These are phyloP conservation scores for Paraconiothyrium brasiliense DNA, from an alignment of 2,329 filamentous ascomycete genomes.

Conservation along the genomic window DNA sequence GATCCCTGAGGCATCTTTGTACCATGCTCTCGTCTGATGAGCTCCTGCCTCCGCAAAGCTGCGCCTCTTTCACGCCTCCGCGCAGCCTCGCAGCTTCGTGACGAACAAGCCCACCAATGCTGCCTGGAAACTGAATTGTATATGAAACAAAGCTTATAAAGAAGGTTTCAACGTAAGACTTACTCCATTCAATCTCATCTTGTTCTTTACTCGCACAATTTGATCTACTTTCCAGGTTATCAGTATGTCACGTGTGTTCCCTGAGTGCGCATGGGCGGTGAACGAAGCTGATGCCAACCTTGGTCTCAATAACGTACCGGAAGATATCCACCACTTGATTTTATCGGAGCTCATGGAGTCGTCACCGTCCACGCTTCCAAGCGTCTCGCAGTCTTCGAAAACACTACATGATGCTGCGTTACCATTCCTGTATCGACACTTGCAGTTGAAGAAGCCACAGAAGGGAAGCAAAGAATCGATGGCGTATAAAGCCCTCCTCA, in stretches of 20 bases:
- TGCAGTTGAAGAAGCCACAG: slow-evolving; percentile 7
- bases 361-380: slow-evolving; percentile 5
- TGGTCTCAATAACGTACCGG: slow-evolving; percentile 8
- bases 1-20: neutral
- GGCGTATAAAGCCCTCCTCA: slow-evolving; percentile 13
- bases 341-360: slow-evolving; percentile 5
- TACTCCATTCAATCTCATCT: neutral
- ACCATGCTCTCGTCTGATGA: neutral
- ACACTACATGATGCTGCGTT: slow-evolving; percentile 11
- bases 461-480: neutral
- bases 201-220: neutral
- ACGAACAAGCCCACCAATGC: neutral
- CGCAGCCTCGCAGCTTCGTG: neutral
- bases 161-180: neutral
- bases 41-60: neutral
- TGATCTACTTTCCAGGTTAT: neutral
- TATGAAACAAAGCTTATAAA: neutral
- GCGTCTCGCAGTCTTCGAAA: slow-evolving; percentile 14
- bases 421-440: slow-evolving; percentile 17
- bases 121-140: neutral
- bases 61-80: neutral
- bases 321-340: slow-evolving; percentile 23
- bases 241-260: neutral
- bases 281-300: neutral
- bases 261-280: neutral